Base-by-base conservation (phyloP, 768 basidiomycete genomes). In the Lactifluus subvellereus region DNA sequence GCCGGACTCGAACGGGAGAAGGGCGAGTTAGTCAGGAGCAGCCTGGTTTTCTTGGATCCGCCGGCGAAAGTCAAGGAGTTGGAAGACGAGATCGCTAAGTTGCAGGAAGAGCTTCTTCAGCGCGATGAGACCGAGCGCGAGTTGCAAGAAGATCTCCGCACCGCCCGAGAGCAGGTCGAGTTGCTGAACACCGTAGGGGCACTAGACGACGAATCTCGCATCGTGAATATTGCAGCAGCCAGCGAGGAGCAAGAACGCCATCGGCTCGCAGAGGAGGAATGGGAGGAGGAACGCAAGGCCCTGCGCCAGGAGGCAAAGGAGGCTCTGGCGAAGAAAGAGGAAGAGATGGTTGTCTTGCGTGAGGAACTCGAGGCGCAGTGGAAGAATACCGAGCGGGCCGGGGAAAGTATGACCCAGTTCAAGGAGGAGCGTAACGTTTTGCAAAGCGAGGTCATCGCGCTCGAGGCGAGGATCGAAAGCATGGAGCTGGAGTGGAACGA, bases 281-380 rank as follows among this genome's bases (percentile, higher is more conserved):
- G 83, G 79, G 77, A 78, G 64, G 77, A 82, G 58, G 84, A 87
- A 68, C 75, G 77, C 52, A 75, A 71, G 6, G 69, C 70, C 2
- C 72, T 81, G 42, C 75, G 80, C 58, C 76, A 76, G 14, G 76
- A 83, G 33, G 66, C 67, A 14, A 75, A 79, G 52, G 76, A 78
- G 45, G 77, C 84, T 59, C 60, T 73, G 9, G 59, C 67, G 43
- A 61, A 66, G 47, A 68, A 68, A 50, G 74, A 73, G 50, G 69
- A 72, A 33, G 74, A 76, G 59, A 57, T 74, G 35, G 66, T 59
- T 4, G 54, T 82, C 27, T 72, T 89, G 66, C 85, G 85, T 70
- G 70, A 72, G 0, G 88, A 91, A 72, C 71, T 89, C 37, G 85
- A 89, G 68, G 82, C 84, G 10, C 88, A 89, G 72, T 89, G 88